These are phyloP conservation scores for Chlamydomonas sp. DNA, from an alignment of 139 green algal genomes.

Conservation along the genomic window DNA sequence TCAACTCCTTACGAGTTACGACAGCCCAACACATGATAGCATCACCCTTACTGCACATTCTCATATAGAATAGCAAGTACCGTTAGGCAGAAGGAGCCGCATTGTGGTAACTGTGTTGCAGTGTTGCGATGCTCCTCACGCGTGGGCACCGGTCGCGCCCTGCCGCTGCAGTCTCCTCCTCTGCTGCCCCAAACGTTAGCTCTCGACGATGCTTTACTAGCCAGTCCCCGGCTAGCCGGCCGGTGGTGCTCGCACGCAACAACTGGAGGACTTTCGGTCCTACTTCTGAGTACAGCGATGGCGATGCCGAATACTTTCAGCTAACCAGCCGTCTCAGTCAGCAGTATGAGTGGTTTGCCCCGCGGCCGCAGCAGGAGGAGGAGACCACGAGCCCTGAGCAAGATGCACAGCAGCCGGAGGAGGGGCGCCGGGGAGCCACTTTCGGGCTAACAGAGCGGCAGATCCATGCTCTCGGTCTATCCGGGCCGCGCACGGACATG, in stretches of 20 bases:
- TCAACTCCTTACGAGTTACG: too few relatives aligned
- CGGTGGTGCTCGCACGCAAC: background rate
- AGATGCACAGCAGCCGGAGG: constrained; percentile 12
- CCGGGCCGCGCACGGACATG: constrained; percentile 32
- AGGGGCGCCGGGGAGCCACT: background rate
- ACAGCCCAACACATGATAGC: too few relatives aligned
- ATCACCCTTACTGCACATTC: too few relatives aligned
- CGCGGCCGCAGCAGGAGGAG: constrained; percentile 27
- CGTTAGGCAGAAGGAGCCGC: too few relatives aligned
- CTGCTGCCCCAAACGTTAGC: too few relatives aligned
- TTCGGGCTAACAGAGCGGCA: constrained; percentile 63
- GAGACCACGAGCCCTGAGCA: constrained; percentile 20
- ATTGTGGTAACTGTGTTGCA: too few relatives aligned
- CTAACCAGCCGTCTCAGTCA: constrained; percentile 53
- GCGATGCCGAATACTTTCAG: constrained; percentile 66
- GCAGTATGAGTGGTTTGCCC: constrained; percentile 66
- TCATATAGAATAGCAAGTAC: too few relatives aligned
- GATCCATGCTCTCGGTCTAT: constrained; percentile 66
- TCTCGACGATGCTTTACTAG: too few relatives aligned
- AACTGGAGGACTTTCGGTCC: constrained; percentile 67
- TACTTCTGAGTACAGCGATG: constrained; percentile 48
- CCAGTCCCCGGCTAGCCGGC: too few relatives aligned
- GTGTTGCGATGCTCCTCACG: too few relatives aligned
- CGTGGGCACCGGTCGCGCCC: too few relatives aligned
- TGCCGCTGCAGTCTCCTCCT: too few relatives aligned